Evolutionary conservation across 345 rosid species (phyloP).

Genomic region (Boechera divaricarpa): DNA sequence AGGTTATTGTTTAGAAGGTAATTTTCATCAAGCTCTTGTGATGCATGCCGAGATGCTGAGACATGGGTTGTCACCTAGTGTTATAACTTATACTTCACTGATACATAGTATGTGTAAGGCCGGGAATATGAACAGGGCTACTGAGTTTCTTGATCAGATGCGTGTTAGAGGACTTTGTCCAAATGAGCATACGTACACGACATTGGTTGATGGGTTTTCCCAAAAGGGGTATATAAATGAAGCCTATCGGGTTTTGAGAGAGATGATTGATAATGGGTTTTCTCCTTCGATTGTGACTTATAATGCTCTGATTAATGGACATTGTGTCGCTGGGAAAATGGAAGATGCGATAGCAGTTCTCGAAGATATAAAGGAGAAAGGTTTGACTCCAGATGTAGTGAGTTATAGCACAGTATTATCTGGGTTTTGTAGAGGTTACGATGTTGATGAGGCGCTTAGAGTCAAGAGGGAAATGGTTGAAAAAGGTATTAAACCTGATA

Average conservation of each 20-base stretch:
- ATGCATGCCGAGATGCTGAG: slow-evolving; percentile 75
- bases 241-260: slow-evolving; percentile 61
- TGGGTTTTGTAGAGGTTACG: slow-evolving; percentile 67
- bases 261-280: slow-evolving; percentile 71
- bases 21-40: slow-evolving; percentile 84
- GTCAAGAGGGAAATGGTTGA: slow-evolving; percentile 67
- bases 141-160: slow-evolving; percentile 85
- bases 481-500: slow-evolving; percentile 66
- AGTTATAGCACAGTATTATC: slow-evolving; percentile 82
- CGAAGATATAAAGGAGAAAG: slow-evolving; percentile 61
- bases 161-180: slow-evolving; percentile 76
- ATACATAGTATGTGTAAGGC: slow-evolving; percentile 84
- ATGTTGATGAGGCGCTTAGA: slow-evolving; percentile 67
- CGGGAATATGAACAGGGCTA: slow-evolving; percentile 79
- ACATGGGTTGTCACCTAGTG: slow-evolving; percentile 81
- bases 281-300: slow-evolving; percentile 81
- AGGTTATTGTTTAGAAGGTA: slow-evolving; percentile 80
- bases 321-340: slow-evolving; percentile 67
- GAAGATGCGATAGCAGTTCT: slow-evolving; percentile 66
- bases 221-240: slow-evolving; percentile 70
- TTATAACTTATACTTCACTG: slow-evolving; percentile 80
- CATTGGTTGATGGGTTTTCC: slow-evolving; percentile 81
- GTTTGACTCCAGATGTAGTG: slow-evolving; percentile 73
- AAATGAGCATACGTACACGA: slow-evolving; percentile 78
- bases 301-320: slow-evolving; percentile 78